Conservation (phyloP, 345 rosid species). For the Dipteronia sinensis region DNA sequence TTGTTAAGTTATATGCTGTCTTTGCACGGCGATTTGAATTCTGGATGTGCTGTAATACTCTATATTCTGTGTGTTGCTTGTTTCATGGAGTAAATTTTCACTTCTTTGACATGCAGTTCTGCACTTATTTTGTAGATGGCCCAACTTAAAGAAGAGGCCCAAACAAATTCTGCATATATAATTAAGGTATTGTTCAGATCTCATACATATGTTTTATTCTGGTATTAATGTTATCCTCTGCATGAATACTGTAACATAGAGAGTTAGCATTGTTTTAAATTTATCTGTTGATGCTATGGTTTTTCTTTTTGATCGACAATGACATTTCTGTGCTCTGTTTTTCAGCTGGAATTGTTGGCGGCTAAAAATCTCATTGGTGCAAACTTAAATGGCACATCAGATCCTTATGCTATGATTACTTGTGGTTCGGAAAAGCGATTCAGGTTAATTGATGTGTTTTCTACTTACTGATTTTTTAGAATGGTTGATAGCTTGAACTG, state of each 20-base stretch:
- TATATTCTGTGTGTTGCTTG: constrained; percentile 15
- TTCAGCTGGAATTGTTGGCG: constrained; percentile 88
- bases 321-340: constrained; percentile 19
- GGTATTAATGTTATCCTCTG: not conserved
- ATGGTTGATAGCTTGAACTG: not conserved
- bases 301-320: not conserved
- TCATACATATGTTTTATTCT: not conserved
- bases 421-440: constrained; percentile 95
- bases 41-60: not conserved
- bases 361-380: constrained; percentile 98
- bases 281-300: not conserved
- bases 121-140: constrained; percentile 86
- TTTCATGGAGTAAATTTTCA: constrained; percentile 63
- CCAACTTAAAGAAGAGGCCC: constrained; percentile 61
- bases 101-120: constrained; percentile 88
- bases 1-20: not conserved
- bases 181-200: constrained; percentile 50
- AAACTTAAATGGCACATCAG: constrained; percentile 94
- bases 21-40: not conserved
- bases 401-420: constrained; percentile 95
- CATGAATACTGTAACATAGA: not conserved
- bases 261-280: not conserved
- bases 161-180: constrained; percentile 70
- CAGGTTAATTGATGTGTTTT: constrained; percentile 57
- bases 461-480: not conserved